Evolutionary conservation across 192 early-diverging fungal genomes (phyloP), one percentile per base, ranked within the genome.

Genomic region (Oehlia diaphana): DNA sequence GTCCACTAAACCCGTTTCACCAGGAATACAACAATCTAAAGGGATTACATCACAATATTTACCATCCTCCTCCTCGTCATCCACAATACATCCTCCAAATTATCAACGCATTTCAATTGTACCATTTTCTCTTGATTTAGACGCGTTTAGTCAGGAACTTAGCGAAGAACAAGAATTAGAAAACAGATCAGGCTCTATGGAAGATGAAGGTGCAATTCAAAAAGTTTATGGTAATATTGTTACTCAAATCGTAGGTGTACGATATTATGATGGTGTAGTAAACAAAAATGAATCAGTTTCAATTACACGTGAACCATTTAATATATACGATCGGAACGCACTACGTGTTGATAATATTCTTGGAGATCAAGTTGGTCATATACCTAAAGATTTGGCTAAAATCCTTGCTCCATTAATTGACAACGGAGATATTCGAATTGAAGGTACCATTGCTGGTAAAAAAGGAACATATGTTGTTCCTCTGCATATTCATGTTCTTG

Each of bases 291-390:
- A 58, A 16, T 58, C 50, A 3, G 63, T 65, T 3, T 65, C 63
- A 5, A 65, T 65, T 28, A 65, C 16, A 28, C n/a, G 63, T 28
- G 63, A 65, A 9, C 63, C 63, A 31, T 9, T 0, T 65, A 65
- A 65, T 65, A 26, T 10, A 0, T n/a, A n/a, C 5, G 63, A 65
- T 65, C 28, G 23, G 16, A 65, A 65, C 16, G 63, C 63, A 3
- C 12, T 65, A 0, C n/a, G 63, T 1, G 63, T 28, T 65, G 63
- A 65, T 65, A 65, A 65, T 65, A 65, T 10, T 65, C 63, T 65
- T 26, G 63, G 63, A 31, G 28, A 12, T 65, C 63, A 65, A 65
- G 63, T 65, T 65, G 63, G 63, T 31, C 63, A 65, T 65, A 65
- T 65, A 28, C 63, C 63, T 28, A 23, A n/a, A 65, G 63, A 65